Conservation (phyloP, 2,329 filamentous ascomycete genomes). For the Aspergillus sp. region DNA sequence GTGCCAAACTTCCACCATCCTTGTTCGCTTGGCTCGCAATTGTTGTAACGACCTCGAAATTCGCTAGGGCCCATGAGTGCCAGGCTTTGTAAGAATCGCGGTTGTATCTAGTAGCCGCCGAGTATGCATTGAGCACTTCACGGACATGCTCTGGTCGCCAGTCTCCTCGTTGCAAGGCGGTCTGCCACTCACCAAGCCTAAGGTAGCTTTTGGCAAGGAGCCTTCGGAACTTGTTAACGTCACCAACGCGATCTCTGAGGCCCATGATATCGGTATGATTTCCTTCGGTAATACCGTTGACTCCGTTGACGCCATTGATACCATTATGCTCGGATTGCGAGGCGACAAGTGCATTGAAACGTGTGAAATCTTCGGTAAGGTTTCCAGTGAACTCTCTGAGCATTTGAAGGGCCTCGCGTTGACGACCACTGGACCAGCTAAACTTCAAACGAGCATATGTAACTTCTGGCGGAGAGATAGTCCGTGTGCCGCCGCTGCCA, state of each 20-base stretch:
- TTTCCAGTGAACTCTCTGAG: conserved; percentile 62
- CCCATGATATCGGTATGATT: conserved; percentile 39
- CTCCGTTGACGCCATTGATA: conserved; percentile 50
- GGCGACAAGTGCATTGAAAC: conserved; percentile 43
- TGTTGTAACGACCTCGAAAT: conserved; percentile 95
- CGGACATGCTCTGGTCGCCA: conserved; percentile 86
- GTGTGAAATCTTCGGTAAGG: conserved; percentile 59
- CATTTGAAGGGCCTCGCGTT: conserved; percentile 60
- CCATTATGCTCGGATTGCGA: conserved; percentile 40
- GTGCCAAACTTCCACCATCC: conserved; percentile 46
- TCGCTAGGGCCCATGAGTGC: conserved; percentile 97
- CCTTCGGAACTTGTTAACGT: conserved; percentile 59
- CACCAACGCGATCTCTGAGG: conserved; percentile 43
- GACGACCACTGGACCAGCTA: conserved; percentile 81
- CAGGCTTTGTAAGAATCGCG: conserved; percentile 97
- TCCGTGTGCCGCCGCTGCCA: conserved; percentile 40
- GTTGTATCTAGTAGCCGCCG: conserved; percentile 89
- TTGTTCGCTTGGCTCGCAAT: conserved; percentile 67
- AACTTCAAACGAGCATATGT: conserved; percentile 97
- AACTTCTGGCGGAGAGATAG: conserved; percentile 66
- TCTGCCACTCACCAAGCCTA: conserved; percentile 95
- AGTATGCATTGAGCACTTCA: conserved; percentile 88
- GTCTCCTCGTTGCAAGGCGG: conserved; percentile 77
- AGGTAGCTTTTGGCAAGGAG: conserved; percentile 94
- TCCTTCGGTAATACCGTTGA: conserved; percentile 49